Evolutionary conservation across 2,329 filamentous ascomycete genomes (phyloP).

Genomic region (Talaromyces albobiverticillius): DNA sequence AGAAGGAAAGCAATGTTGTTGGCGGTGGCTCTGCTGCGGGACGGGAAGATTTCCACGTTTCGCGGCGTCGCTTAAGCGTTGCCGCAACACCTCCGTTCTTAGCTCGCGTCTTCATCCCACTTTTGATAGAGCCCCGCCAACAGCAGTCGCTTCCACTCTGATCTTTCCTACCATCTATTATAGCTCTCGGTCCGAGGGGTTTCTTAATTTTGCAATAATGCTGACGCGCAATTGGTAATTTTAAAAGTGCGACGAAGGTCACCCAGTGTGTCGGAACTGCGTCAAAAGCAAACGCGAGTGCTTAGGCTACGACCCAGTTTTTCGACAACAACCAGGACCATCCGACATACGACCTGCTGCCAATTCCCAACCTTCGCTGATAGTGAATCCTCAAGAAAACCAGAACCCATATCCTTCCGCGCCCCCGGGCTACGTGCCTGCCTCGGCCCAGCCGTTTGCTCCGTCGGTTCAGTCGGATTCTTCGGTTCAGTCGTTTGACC

Average conservation of each 20-base stretch:
- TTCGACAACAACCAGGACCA: slow-evolving; percentile 69
- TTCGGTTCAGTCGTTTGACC: slow-evolving; percentile 39
- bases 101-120: slow-evolving; percentile 21
- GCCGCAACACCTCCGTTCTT: slow-evolving; percentile 10
- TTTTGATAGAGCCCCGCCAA: slow-evolving; percentile 18
- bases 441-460: slow-evolving; percentile 36
- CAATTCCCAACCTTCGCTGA: slow-evolving; percentile 41
- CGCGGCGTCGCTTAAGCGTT: slow-evolving; percentile 12
- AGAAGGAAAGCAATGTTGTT: background rate
- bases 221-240: slow-evolving; percentile 19
- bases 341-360: slow-evolving; percentile 64
- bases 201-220: slow-evolving; percentile 16
- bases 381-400: slow-evolving; percentile 32
- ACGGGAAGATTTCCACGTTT: slow-evolving; percentile 6
- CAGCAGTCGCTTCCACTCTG: slow-evolving; percentile 15
- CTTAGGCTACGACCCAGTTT: slow-evolving; percentile 66
- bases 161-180: slow-evolving; percentile 13
- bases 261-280: slow-evolving; percentile 78
- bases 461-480: slow-evolving; percentile 38
- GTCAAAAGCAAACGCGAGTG: slow-evolving; percentile 67
- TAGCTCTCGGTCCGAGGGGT: slow-evolving; percentile 14
- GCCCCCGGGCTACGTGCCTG: slow-evolving; percentile 39
- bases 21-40: slow-evolving; percentile 7
- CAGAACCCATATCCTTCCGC: slow-evolving; percentile 31
- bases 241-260: slow-evolving; percentile 86